Base-by-base conservation (phyloP, 495 filamentous ascomycete species). In the Tuber umbilicatum region DNA sequence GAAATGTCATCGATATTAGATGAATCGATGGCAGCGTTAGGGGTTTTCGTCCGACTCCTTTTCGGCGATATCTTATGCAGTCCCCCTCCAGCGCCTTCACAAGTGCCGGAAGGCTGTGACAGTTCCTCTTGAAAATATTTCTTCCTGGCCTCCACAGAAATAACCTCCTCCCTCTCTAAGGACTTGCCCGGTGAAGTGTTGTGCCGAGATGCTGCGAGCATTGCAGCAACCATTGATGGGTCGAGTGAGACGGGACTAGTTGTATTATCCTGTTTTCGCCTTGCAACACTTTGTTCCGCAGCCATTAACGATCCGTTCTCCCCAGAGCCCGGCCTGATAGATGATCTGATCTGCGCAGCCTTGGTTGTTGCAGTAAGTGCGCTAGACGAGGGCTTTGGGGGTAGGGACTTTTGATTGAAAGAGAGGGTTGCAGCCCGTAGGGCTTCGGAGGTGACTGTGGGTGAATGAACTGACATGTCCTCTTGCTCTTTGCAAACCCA, bases 381-480 rank as follows among this genome's bases (percentile, higher is more conserved):
- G 38, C 41, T 50, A 41, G 67, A 40, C 21, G 64, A 19, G 37
- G 69, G 41, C 16, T 38, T 70, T 17, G 43, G 64, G 37, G 72
- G 39, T 68, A 70, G 43, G 21, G 37, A 38, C 39, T 74, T 78
- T 71, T 72, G 71, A n/a, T 71, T 40, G 38, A 78, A 81, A 72
- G 79, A 78, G 31, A 80, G 71, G 35, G 74, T 72, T 19, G 79
- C 79, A 23, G 79, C 79, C 68, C 39, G 70, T n/a, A 81, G 72
- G 27, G 79, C 79, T 35, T 64, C 55, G 55, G 55, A 64, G 27
- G 55, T 17, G 27, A 27, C 55, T 27, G 27, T 35, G 27, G 27
- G 55, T 35, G 55, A 64, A 64, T 64, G 17, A 35, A 64, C 31
- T 35, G 55, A 64, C 55, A 64, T 64, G 27, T 64, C 31, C 14